Base-by-base conservation (phyloP, 2,329 filamentous ascomycete species). In the Epichloe sp. region DNA sequence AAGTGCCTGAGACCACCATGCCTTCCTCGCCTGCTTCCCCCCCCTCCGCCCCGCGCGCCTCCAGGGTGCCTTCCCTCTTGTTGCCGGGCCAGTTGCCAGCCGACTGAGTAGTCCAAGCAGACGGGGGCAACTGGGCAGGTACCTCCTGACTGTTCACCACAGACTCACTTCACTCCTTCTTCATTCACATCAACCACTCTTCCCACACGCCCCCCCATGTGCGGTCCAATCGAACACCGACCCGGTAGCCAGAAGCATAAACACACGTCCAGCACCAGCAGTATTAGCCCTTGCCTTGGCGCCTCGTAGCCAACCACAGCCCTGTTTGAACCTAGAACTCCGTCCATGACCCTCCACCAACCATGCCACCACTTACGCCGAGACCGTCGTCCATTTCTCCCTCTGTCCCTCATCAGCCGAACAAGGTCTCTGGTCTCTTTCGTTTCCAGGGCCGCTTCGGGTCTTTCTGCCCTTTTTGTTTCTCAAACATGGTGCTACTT, bases 401-500 rank as follows among this genome's bases (percentile, higher is more conserved):
- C 53, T 55, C 56, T 53, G 50, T 51, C 52, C 48, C 51, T 53
- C 52, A 56, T 53, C 56, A 56, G 51, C 54, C 54, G 52, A 58
- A 49, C 57, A 50, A 47, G 52, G 53, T 48, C 52, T 49, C 12
- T 49, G 52, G 52, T 48, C 52, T 49, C 15, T 49, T 54, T 52
- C 41, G 49, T 37, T 44, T 54, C 46, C 45, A 54, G 50, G 53
- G 48, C 53, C 37, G 47, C 43, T 42, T 50, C 47, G 53, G 48
- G 36, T 52, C 49, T 47, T 44, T 46, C 40, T 48, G 21, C 48
- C 43, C 48, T 54, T 54, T 54, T 52, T 53, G 38, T 53, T 58
- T 48, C 45, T 51, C 57, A 48, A 58, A 55, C 57, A 63, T 63
- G 62, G 59, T 56, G 52, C 50, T 54, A 53, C 34, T 54, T 41